A percentile compares a stretch with the other conserved stretches of the same genome.
Conservation (phyloP, 495 filamentous ascomycete genomes). For the Penicillium herquei region DNA sequence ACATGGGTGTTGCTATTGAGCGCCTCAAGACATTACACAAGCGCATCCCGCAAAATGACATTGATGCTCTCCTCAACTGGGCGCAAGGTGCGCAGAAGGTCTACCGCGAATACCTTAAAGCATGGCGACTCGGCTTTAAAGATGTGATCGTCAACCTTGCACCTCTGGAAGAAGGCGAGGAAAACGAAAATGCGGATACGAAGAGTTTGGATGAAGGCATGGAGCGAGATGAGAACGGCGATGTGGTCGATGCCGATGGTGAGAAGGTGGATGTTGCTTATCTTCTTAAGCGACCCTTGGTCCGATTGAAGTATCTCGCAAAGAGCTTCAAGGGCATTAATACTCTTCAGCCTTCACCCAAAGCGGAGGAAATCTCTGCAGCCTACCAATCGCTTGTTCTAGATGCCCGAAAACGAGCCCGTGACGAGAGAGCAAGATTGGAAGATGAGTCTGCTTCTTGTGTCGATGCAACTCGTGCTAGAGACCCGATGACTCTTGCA, state of each 20-base stretch:
- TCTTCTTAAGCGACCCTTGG: conserved; percentile 82
- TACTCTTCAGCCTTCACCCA: conserved; percentile 52
- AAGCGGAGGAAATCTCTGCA: conserved; percentile 54
- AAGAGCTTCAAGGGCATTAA: conserved; percentile 76
- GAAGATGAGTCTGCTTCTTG: conserved; percentile 87
- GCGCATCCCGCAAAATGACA: conserved; percentile 68
- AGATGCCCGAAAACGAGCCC: conserved; percentile 72
- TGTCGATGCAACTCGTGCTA: conserved; percentile 74
- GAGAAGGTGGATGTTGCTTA: conserved; percentile 95
- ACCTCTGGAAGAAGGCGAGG: conserved; percentile 56
- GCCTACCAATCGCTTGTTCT: conserved; percentile 70
- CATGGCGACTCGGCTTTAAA: conserved; percentile 93
- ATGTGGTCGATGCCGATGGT: conserved; percentile 72
- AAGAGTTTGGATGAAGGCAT: conserved; percentile 65
- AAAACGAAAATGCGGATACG: conserved; percentile 46
- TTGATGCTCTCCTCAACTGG: conserved; percentile 73
- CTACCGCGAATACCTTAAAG: conserved; percentile 83
- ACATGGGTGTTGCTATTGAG: conserved; percentile 91
- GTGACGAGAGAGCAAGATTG: conserved; percentile 81
- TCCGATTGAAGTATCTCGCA: conserved; percentile 81
- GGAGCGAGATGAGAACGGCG: conserved; percentile 73
- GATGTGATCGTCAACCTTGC: conserved; percentile 93
- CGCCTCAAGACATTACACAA: conserved; percentile 77
- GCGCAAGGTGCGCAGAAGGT: conserved; percentile 70
- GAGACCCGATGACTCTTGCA: conserved; percentile 74